Percentiles rank a stretch among this genome's conserved stretches.
Evolutionary conservation across 129 eudicot genomes (phyloP).

Genomic region (Flaveria bidentis): DNA sequence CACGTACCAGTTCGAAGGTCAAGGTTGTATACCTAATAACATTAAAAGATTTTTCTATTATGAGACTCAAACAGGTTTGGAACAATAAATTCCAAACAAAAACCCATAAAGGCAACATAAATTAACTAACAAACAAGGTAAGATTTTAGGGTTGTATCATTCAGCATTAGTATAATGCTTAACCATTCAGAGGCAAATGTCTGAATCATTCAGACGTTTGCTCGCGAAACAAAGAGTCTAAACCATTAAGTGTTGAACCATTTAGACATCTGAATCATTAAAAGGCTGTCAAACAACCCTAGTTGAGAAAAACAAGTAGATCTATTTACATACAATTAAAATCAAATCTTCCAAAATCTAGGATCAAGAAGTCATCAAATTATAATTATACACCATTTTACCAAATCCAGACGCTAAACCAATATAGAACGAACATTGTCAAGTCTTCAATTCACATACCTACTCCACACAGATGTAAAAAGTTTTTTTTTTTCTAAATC

Average conservation of each 20-base stretch:
- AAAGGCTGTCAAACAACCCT: neutral
- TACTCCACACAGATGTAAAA: neutral
- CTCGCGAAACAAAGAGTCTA: too few relatives aligned
- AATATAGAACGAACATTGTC: slow-evolving; percentile 10
- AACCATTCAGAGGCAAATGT: too few relatives aligned
- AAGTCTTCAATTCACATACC: slow-evolving; percentile 2
- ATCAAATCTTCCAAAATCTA: slow-evolving; percentile 16
- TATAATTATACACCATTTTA: neutral
- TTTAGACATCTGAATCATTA: too few relatives aligned
- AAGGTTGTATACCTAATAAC: neutral
- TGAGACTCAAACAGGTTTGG: neutral
- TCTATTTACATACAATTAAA: neutral
- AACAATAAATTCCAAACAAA: neutral
- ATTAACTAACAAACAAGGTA: slow-evolving; percentile 4
- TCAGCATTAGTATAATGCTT: too few relatives aligned
- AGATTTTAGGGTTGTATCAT: neutral
- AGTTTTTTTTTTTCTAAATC: neutral
- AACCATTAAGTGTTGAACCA: too few relatives aligned
- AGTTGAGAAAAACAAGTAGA: neutral
- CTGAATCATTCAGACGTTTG: too few relatives aligned
- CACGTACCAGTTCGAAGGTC: neutral
- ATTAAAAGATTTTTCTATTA: neutral
- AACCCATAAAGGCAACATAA: neutral
- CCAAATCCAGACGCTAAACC: neutral
- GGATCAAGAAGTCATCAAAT: slow-evolving; percentile 10